These are phyloP conservation scores for Candida tibetensis DNA, from an alignment of 805 yeast genomes.

Conservation along the genomic window DNA sequence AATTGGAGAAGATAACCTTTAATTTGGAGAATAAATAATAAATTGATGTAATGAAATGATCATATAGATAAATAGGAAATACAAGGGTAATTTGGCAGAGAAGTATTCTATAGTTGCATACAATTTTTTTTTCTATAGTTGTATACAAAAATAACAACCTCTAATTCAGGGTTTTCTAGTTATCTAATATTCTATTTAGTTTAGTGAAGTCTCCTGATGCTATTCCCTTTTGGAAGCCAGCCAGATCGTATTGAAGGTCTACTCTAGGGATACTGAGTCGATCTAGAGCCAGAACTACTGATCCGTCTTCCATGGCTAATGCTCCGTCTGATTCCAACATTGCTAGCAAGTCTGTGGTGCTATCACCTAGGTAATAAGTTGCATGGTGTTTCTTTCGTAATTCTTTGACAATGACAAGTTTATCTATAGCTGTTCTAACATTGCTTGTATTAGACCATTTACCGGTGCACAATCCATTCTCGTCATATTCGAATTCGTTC, in stretches of 20 bases:
- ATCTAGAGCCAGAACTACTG: conserved; percentile 1
- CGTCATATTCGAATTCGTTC: conserved; percentile 49
- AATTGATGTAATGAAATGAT: too few relatives aligned
- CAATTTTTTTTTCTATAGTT: too few relatives aligned
- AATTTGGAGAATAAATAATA: too few relatives aligned
- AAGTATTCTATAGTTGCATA: neutral
- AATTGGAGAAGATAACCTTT: conserved; percentile 28
- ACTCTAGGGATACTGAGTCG: neutral
- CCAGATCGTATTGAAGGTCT: neutral
- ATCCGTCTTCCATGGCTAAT: conserved; percentile 32
- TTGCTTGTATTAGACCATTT: conserved; percentile 15
- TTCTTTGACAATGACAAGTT: conserved; percentile 24
- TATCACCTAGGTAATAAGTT: conserved; percentile 57
- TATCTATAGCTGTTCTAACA: conserved; percentile 56
- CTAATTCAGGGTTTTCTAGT: too few relatives aligned
- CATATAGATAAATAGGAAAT: too few relatives aligned
- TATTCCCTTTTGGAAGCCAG: neutral
- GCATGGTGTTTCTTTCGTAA: conserved; percentile 13
- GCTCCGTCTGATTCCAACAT: conserved; percentile 48
- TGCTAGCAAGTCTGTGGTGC: conserved; percentile 55
- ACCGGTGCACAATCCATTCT: conserved; percentile 28
- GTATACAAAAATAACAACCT: too few relatives aligned
- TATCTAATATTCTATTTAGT: too few relatives aligned
- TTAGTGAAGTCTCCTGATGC: neutral
- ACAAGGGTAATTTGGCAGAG: conserved; percentile 3